phyloP scores from a whole-genome alignment of 2,329 filamentous ascomycete genomes.

The Diplodia corticola region DNA sequence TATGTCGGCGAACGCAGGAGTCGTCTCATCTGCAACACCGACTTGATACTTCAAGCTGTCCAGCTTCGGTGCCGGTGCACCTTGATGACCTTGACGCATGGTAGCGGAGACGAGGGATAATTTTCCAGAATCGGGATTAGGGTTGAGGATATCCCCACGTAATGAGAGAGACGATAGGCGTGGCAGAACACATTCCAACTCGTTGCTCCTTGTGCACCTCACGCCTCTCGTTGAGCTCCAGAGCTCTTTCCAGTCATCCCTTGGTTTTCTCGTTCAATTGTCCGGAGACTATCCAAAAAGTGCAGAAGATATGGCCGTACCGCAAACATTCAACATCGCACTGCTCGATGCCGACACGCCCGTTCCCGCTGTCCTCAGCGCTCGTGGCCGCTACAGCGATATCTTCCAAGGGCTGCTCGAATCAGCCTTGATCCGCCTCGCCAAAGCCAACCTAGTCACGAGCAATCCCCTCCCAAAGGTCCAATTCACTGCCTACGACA shows the following conservation, averaged over 20 bases:
- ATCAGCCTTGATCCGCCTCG: constrained; percentile 26
- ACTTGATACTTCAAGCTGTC: not conserved
- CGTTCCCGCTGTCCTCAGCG: constrained; percentile 29
- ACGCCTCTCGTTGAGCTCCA: not conserved
- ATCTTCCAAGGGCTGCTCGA: constrained; percentile 34
- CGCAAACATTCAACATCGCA: constrained; percentile 27
- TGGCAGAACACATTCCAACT: not conserved
- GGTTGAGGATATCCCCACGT: constrained; percentile 7
- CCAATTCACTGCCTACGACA: constrained; percentile 39
- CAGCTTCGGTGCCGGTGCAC: not conserved
- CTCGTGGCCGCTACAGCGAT: constrained; percentile 32
- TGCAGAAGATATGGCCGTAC: not conserved
- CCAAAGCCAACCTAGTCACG: not conserved
- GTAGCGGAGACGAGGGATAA: not conserved
- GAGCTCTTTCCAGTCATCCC: not conserved
- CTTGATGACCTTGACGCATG: not conserved
- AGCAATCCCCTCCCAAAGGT: constrained; percentile 24
- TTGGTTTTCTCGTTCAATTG: not conserved
- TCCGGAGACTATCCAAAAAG: too few species aligned
- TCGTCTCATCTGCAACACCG: not conserved
- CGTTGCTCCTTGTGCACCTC: not conserved
- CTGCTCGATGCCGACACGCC: constrained; percentile 37
- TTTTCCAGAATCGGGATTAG: constrained; percentile 13
- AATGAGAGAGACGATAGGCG: constrained; percentile 9
- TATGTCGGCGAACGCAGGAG: not conserved